Base-by-base conservation (phyloP, 768 basidiomycete genomes). In the Royoungia palumana region DNA sequence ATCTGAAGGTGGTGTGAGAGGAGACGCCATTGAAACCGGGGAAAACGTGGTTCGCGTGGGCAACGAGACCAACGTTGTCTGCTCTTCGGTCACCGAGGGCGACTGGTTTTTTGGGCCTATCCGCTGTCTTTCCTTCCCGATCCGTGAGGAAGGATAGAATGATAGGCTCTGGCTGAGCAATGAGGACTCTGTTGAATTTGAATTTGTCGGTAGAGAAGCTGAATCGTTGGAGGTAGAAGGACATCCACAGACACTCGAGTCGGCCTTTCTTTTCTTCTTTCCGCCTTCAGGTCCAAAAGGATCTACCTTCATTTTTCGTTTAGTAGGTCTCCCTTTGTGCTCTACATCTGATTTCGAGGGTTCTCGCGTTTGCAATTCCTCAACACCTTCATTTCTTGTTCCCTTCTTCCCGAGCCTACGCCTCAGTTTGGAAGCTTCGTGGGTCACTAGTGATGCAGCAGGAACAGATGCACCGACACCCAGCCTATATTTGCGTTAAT, bases 401-500 rank as follows among this genome's bases (percentile, higher is more conserved):
- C 70, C 65, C 46, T 70, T 70, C 32, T 74, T 80, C 11, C 72
- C 59, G 2, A 91, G 74, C 58, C 76, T 81, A 46, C 75, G 74
- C 61, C 81, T 84, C 17, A 91, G 73, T 53, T 78, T 79, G 16
- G 77, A 78, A n/a, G 74, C 70, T 47, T 87, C 87, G 34, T 78
- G 74, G 34, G 74, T 71, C 30, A 72, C 55, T 42, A 56, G 67
- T 24, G 74, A 50, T n/a, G 58, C 63, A 43, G 77, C 78, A 24
- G 85, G 79, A 20, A 81, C 68, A 24, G 78, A 61, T 28, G 86
- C 85, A 20, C 89, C 89, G 8, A 91, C 86, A 46, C 89, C 89
- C 48, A 91, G 70, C 57, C 89, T 91, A 17, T 30, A 43, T 21
- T 34, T 35, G 50, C 36, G 45, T 53, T 41, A 58, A 35, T 21